Evolutionary conservation across 2,329 filamentous ascomycete species (phyloP).

Genomic region (Stemphylium lycopersici): DNA sequence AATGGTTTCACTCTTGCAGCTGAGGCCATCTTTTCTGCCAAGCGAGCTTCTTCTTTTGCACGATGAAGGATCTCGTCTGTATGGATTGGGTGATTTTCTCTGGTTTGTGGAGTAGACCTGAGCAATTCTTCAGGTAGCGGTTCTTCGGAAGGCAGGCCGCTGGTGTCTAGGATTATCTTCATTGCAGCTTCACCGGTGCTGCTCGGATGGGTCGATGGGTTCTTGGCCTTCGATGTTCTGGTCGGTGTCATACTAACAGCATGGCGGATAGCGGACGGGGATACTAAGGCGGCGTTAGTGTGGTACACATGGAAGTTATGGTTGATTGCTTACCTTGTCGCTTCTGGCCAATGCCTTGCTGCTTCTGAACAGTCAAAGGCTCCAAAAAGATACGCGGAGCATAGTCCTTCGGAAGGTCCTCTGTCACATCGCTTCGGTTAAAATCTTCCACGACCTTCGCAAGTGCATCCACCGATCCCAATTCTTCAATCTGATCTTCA

Average conservation of each 20-base stretch:
- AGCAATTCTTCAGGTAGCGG: no score
- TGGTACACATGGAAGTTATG: not conserved
- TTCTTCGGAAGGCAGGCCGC: no score
- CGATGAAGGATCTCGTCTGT: not conserved
- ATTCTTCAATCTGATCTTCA: constrained; percentile 4
- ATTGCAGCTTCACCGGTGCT: no score
- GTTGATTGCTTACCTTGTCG: constrained; percentile 3
- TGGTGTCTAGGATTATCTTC: no score
- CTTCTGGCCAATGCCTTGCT: no score
- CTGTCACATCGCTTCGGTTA: constrained; percentile 8
- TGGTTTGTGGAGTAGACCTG: not conserved
- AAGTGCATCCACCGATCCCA: constrained; percentile 8
- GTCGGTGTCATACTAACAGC: constrained; percentile 19
- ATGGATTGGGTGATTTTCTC: not conserved
- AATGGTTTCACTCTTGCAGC: not conserved
- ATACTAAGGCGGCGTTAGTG: not conserved
- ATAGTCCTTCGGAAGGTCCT: constrained; percentile 11
- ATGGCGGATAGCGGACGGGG: constrained; percentile 7
- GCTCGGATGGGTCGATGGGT: no score
- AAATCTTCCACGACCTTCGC: constrained; percentile 15
- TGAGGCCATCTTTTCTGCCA: not conserved
- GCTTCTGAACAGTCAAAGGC: constrained; percentile 4
- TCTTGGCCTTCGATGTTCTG: not conserved
- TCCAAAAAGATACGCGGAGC: constrained; percentile 29
- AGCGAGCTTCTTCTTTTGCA: not conserved